A percentile compares a stretch with the other conserved stretches of the same genome.
Evolutionary conservation across 75 land plant species (phyloP).

Genomic region (Ceratopteris richardii): DNA sequence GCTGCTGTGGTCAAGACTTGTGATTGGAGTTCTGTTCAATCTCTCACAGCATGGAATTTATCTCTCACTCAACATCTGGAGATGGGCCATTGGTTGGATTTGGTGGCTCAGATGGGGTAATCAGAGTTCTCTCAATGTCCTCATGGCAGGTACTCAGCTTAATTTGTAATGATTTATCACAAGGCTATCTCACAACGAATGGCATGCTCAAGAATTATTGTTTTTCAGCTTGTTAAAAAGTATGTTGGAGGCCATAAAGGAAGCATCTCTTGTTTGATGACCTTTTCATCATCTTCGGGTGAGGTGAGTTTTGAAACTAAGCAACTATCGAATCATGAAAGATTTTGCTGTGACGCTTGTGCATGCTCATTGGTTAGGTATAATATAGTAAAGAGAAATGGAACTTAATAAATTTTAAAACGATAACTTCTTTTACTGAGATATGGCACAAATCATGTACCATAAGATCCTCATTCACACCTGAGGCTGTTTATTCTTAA

Average conservation of each 20-base stretch:
- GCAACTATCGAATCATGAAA: too few species aligned
- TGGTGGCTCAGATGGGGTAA: conserved; percentile 98
- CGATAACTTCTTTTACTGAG: too few species aligned
- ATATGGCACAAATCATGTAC: too few species aligned
- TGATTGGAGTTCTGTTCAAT: too few species aligned
- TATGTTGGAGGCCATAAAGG: conserved; percentile 98
- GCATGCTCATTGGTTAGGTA: too few species aligned
- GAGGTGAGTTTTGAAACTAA: conserved; percentile 74
- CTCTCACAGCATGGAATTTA: conserved; percentile 80
- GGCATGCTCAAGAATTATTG: not conserved
- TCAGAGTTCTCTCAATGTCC: conserved; percentile 93
- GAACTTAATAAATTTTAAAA: too few species aligned
- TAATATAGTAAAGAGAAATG: too few species aligned
- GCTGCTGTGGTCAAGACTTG: too few species aligned
- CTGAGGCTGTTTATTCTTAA: too few species aligned
- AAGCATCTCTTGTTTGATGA: conserved; percentile 79
- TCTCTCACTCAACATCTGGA: conserved; percentile 60
- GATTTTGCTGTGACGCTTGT: too few species aligned
- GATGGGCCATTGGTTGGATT: conserved; percentile 96
- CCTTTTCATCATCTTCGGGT: conserved; percentile 81
- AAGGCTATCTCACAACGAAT: not conserved
- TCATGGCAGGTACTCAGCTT: conserved; percentile 73
- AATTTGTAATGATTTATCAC: not conserved
- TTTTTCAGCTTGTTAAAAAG: conserved; percentile 71
- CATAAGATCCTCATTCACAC: too few species aligned